Evolutionary conservation across 106 monocot genomes (phyloP), one percentile per base, ranked within the genome.

Genomic region (Gastrodia elata): DNA sequence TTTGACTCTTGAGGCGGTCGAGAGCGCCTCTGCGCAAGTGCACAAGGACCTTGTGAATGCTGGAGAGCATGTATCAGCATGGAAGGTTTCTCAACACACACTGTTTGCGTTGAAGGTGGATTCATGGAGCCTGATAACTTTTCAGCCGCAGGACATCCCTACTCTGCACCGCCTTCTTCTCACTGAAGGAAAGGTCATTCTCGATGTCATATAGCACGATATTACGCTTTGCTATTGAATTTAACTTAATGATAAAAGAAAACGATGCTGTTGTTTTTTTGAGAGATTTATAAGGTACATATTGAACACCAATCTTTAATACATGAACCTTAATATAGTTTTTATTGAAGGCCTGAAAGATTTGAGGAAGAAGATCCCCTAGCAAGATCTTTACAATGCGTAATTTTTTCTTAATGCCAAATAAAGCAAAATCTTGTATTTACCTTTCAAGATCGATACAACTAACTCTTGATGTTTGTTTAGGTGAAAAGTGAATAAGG

Each of bases 11-110:
- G 82, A 79, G 38, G 78, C 42, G 82, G 75, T 72, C 10, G 87
- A 91, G 18, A 70, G 38, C n/a, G 85, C 84, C 26, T 83, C 74
- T 2, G 77, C 18, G 57, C 84, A 82, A 81, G 93, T 84, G 8
- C 93, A 87, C 49, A 41, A 49, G 40, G 91, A 98, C 38, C 52
- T 91, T 43, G 43, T 84, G 26, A 28, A 73, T 6, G 68, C 82
- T 0, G 91, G 93, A 8, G 88, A 87, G 72, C 68, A 59, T 65
- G 88, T 91, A 2, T 82, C 88, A 6, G 79, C 81, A 18, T 98
- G 88, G 90, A 98, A 88, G 75, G 88, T 98, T 40, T 87, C 88
- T 2, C 86, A 93, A 75, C 49, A 75, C 18, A 85, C 83, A 18
- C 83, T 93, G n/a, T 35, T 83, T n/a, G 57, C 77, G 6, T 74